Evolutionary conservation across 306 rosid genomes (phyloP).

Genomic region (Prunus dulcis): DNA sequence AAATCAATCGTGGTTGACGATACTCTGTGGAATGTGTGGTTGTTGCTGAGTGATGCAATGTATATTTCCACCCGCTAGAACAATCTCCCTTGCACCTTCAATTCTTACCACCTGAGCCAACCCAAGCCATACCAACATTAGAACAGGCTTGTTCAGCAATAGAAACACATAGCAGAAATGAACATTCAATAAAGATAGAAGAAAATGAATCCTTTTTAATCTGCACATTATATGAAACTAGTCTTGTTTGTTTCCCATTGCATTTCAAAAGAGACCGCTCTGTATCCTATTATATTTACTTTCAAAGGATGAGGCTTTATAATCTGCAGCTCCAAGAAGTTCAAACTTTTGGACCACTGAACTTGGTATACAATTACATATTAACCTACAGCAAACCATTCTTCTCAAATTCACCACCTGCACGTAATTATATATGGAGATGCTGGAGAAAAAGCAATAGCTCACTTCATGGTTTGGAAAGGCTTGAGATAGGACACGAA

Average conservation of each 20-base stretch:
- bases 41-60: conserved; percentile 98
- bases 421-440: background rate
- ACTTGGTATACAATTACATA: background rate
- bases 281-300: background rate
- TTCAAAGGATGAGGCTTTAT: background rate
- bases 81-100: conserved; percentile 93
- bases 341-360: background rate
- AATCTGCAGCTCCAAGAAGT: background rate
- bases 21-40: conserved; percentile 37
- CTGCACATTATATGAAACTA: background rate
- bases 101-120: conserved; percentile 63
- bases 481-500: conserved; percentile 57
- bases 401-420: no score
- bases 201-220: background rate
- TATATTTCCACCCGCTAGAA: conserved; percentile 83
- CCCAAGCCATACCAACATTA: conserved; percentile 1
- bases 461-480: conserved; percentile 78
- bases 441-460: background rate
- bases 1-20: background rate
- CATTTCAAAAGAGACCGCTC: background rate
- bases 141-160: background rate
- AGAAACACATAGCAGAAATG: background rate
- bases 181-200: background rate
- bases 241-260: background rate
- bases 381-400: no score